A percentile compares a stretch with the other conserved stretches of the same genome.
Conservation (phyloP, 768 basidiomycete genomes). For the Butyriboletus loyo region DNA sequence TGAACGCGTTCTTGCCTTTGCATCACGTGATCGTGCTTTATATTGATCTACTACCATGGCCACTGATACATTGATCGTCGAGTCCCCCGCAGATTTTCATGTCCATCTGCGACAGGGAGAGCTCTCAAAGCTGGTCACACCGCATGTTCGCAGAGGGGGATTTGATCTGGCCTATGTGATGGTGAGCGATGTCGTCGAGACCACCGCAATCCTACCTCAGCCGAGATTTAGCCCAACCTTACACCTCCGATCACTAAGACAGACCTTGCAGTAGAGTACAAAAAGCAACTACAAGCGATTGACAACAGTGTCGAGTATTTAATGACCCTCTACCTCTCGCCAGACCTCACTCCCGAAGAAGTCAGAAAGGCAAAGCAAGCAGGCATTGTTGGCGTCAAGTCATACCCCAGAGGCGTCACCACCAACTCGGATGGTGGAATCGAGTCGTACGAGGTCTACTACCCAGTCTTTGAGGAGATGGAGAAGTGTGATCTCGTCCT, state of each 20-base stretch:
- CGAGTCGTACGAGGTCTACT: constrained; percentile 92
- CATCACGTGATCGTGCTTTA: constrained; percentile 31
- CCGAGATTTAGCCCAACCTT: constrained; percentile 74
- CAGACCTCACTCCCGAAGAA: constrained; percentile 85
- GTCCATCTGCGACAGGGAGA: constrained; percentile 92
- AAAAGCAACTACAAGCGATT: constrained; percentile 65
- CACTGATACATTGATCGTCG: constrained; percentile 16
- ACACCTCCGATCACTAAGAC: constrained; percentile 85
- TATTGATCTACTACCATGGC: constrained; percentile 25
- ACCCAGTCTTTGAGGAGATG: constrained; percentile 92
- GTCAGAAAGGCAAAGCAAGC: constrained; percentile 82
- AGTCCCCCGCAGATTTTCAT: constrained; percentile 88
- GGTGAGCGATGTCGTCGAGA: constrained; percentile 46
- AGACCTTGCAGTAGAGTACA: constrained; percentile 78
- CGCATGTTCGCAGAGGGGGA: constrained; percentile 88
- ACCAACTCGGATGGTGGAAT: constrained; percentile 97
- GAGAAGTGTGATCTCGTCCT: constrained; percentile 91
- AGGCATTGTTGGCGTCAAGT: constrained; percentile 90
- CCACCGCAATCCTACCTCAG: constrained; percentile 9
- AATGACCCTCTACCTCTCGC: constrained; percentile 95
- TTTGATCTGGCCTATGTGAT: constrained; percentile 94
- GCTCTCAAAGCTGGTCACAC: constrained; percentile 78
- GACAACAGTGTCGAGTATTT: constrained; percentile 82
- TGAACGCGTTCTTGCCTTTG: constrained; percentile 22
- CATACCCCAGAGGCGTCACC: constrained; percentile 95